Evolutionary conservation across 768 basidiomycete genomes (phyloP), one percentile per base, ranked within the genome.

Genomic region (Rhizopogon vesiculosus): DNA sequence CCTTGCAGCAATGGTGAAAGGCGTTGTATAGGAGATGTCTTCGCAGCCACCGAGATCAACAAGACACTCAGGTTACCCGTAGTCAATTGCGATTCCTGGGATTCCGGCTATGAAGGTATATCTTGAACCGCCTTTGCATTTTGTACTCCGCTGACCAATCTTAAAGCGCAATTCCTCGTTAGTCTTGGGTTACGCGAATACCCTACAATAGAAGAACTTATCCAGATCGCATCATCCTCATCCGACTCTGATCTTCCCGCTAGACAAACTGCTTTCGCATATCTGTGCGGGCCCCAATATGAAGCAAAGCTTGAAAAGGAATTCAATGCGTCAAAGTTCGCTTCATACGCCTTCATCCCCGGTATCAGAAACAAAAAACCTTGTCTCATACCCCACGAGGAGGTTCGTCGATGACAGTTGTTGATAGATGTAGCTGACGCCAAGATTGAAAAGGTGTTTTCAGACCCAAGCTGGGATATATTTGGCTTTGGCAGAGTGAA

Each of bases 271-370:
- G 91, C 91, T 0, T 72, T 95, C 41, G 79, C 81, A 41, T 96
- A 92, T 71, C 19, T 49, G 16, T 49, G 48, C 5, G 48, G 48
- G 22, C 35, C 33, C 9, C 0, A 6, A 0, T 38, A 49, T 16
- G 48, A 49, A 22, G 2, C 33, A 49, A 3, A 3, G 2, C 19
- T 49, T 35, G 46, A 49, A 7, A 49, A 16, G 8, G 33, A 49
- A 0, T 49, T 49, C 59, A 72, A 83, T 42, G 76, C 81, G 7
- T 61, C 68, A 8, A 59, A 76, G 9, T 87, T 81, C 59, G 67
- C 74, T 6, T 70, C 81, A 33, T 64, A 86, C 13, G 72, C 87
- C 0, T 98, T 89, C 72, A 80, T 98, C 41, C 94, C 95, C 1
- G 85, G 90, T 25, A 5, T 49, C 33, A 35, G 48, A 38, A 1